Evolutionary conservation across 2,329 filamentous ascomycete genomes (phyloP), one percentile per base, ranked within the genome.

Genomic region (Fusarium continuum): DNA sequence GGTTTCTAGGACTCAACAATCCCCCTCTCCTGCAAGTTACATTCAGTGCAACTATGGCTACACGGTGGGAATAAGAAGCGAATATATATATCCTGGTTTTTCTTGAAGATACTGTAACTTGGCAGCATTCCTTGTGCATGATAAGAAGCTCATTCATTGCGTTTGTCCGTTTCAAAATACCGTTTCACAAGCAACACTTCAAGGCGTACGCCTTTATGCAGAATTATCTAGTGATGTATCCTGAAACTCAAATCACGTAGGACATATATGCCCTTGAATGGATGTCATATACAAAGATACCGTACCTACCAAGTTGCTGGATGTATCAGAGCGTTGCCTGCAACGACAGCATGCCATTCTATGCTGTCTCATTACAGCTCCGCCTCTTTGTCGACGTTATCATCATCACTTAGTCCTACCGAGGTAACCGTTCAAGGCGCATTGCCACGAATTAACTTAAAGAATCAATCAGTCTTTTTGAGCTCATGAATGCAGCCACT

Each of bases 201-300:
- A 47, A 49, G 35, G 34, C 39, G 44, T 29, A 41, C 22, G 13
- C 23, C 23, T 54, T 59, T 26, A 57, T 65, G 51, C 59, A 40
- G 26, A 29, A 36, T n/a, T 32, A 31, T 26, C 38, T 25, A 36
- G 29, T 55, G 31, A 38, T 55, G 38, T 34, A 32, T 29, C 26
- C 34, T 65, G 50, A 55, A 61, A 62, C 39, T 35, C 36, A 55
- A 47, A 55, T 64, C 54, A 41, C 32, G 54, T 49, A 63, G 47
- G 60, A 48, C 55, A 45, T 22, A 28, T 26, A 29, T n/a, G n/a
- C n/a, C n/a, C 17, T 23, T 29, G n/a, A n/a, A 26, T 38, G 25
- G 31, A 29, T 43, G 31, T 40, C 16, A 10, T 19, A 50, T 32
- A 32, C 54, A 59, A 34, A 59, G 41, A 45, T 58, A 36, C 31